phyloP scores from a whole-genome alignment of 805 yeast genomes.

The Candida saitoana region DNA sequence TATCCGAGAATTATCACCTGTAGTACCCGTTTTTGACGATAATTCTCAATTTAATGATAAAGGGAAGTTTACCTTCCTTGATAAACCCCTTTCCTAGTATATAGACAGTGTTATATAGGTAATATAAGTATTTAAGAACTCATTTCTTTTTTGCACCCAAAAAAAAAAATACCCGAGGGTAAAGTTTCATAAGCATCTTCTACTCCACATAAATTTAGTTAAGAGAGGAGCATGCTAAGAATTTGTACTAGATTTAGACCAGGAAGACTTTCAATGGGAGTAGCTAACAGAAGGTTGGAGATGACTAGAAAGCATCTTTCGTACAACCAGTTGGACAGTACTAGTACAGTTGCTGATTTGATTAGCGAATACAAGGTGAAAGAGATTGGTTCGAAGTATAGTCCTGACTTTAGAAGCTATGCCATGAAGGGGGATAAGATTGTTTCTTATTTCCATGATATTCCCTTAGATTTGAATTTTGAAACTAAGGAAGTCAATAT shows the following conservation, averaged over 20 bases:
- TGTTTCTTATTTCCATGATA: slow-evolving; percentile 69
- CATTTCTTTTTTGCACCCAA: not conserved
- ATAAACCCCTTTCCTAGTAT: slow-evolving; percentile 18
- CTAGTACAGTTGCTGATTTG: not conserved
- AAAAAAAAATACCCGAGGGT: not conserved
- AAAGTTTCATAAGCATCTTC: not conserved
- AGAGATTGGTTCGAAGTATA: slow-evolving; percentile 29
- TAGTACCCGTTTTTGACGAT: slow-evolving; percentile 63
- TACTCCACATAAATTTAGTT: not conserved
- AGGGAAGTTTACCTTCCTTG: slow-evolving; percentile 30
- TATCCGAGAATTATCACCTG: slow-evolving; percentile 50
- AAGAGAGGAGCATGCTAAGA: not conserved
- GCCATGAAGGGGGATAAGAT: slow-evolving; percentile 36
- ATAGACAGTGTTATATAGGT: not conserved
- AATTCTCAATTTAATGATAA: slow-evolving; percentile 51
- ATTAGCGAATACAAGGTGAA: not conserved
- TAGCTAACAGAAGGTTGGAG: not conserved
- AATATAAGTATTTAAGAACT: too few relatives aligned
- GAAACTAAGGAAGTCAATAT: slow-evolving; percentile 38
- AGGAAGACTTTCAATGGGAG: not conserved
- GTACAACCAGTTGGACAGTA: not conserved
- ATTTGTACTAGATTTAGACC: not conserved
- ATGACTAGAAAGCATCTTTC: not conserved
- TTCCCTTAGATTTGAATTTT: slow-evolving; percentile 52
- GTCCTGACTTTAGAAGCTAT: slow-evolving; percentile 42